phyloP scores from a whole-genome alignment of 805 yeast species.

The Wickerhamiella qilinensis region DNA sequence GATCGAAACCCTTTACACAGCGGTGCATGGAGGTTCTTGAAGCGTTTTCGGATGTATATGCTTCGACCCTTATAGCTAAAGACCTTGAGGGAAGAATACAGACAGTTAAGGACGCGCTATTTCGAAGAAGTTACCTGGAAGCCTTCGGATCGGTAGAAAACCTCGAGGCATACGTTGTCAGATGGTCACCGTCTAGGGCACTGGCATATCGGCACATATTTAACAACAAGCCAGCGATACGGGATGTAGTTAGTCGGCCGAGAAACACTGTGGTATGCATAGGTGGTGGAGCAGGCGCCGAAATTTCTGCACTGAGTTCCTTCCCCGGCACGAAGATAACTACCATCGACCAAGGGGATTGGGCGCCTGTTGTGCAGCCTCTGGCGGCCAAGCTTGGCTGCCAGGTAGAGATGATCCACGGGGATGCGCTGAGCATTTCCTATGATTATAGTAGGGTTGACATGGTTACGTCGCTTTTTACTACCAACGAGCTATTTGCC shows the following conservation, averaged over 20 bases:
- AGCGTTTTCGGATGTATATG: constrained; percentile 17
- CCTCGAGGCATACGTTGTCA: constrained; percentile 57
- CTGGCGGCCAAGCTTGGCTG: constrained; percentile 28
- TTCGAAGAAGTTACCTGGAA: constrained; percentile 46
- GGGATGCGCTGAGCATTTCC: constrained; percentile 12
- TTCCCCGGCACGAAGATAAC: constrained; percentile 28
- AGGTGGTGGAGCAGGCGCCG: constrained; percentile 90
- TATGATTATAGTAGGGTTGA: constrained; percentile 5
- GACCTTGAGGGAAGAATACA: constrained; percentile 36
- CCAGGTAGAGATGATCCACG: constrained; percentile 24
- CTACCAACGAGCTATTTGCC: constrained; percentile 73
- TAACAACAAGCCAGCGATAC: constrained; percentile 31
- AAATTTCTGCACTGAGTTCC: constrained; percentile 37
- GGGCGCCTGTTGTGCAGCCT: constrained; percentile 39
- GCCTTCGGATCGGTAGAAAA: constrained; percentile 54
- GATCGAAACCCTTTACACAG: no score
- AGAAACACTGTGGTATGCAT: constrained; percentile 35
- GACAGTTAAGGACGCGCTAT: constrained; percentile 50
- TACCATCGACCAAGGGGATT: constrained; percentile 65
- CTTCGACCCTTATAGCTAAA: constrained; percentile 11
- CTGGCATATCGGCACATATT: constrained; percentile 58
- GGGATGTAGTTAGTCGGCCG: constrained; percentile 19
- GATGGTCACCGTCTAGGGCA: constrained; percentile 82
- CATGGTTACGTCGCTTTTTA: constrained; percentile 54
- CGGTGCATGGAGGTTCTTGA: constrained; percentile 11